phyloP scores from a whole-genome alignment of 805 yeast genomes.

The Lachancea dasiensis region DNA sequence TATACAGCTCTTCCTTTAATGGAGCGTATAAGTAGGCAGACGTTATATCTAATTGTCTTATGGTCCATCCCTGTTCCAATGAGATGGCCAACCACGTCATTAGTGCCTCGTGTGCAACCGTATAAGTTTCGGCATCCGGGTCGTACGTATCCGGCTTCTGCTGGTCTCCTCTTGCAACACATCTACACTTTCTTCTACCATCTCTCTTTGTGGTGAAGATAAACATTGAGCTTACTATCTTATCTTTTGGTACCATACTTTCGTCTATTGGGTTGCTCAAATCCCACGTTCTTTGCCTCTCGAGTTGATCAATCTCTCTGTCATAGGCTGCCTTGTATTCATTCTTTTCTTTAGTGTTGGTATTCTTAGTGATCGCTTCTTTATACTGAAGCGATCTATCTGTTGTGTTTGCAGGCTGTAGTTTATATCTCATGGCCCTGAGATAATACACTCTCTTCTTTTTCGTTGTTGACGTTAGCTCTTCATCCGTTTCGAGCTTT shows the following conservation, averaged over 20 bases:
- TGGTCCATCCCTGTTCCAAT: slow-evolving; percentile 1
- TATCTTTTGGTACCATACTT: background rate
- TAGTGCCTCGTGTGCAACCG: slow-evolving; percentile 13
- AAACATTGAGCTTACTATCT: slow-evolving; percentile 12
- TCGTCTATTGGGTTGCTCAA: background rate
- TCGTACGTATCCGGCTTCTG: slow-evolving; percentile 11
- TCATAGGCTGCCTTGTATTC: slow-evolving; percentile 9
- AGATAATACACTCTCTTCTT: background rate
- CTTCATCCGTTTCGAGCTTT: background rate
- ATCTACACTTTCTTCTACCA: slow-evolving; percentile 12
- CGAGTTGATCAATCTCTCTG: slow-evolving; percentile 13
- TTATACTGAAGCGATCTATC: slow-evolving; percentile 3
- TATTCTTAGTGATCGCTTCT: slow-evolving; percentile 10
- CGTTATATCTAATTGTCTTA: slow-evolving; percentile 10
- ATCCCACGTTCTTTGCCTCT: slow-evolving; percentile 12
- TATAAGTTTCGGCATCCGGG: slow-evolving; percentile 8
- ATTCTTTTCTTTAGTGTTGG: slow-evolving; percentile 3
- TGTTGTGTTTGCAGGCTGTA: background rate
- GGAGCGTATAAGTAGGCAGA: slow-evolving; percentile 7
- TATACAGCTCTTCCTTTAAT: slow-evolving; percentile 8
- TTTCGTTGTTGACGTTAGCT: background rate
- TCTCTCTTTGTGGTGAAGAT: slow-evolving; percentile 14
- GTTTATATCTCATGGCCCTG: background rate
- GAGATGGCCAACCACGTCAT: slow-evolving; percentile 12
- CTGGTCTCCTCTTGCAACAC: slow-evolving; percentile 14